Base-by-base conservation (phyloP, 2,329 filamentous ascomycete species). In the Hypocreales sp. region DNA sequence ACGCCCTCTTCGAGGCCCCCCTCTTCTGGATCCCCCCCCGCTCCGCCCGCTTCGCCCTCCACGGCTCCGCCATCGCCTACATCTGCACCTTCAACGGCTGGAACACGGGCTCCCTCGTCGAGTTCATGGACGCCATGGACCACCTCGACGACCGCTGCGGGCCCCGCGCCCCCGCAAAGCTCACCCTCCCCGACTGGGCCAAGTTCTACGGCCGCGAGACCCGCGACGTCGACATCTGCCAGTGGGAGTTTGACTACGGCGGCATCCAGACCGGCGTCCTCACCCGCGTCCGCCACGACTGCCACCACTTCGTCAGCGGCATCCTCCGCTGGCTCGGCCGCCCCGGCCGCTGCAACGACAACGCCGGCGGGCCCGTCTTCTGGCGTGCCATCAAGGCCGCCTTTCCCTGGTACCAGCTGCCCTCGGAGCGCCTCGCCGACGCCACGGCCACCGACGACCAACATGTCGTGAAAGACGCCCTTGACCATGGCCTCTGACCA, bases 81-180 rank as follows among this genome's bases (percentile, higher is more conserved):
- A 14, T 32, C 3, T 34, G 32, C 32, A 32, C 29, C 25, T 25
- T 27, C 11, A 11, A 14, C 24, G 22, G n/a, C 15, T 31, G 32
- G 29, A 24, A 19, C 18, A 9, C 27, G 15, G 32, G 20, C 18
- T 31, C 29, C 16, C 32, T 34, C 3, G 14, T 34, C 15, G 32
- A 34, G 23, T 34, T 25, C 22, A 31, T 32, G 30, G 32, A 29
- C 4, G 32, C 32, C 14, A 34, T 31, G 27, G 14, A 12, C 7
- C 13, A 29, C 8, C 22, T 29, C 12, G 32, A 34, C 22, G 16
- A 22, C 11, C n/a, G 20, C 5, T 34, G 32, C 24, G 24, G 18
- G n/a, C 16, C 18, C n/a, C 16, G 15, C 7, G 12, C 20, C 7
- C 23, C 14, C 9, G 26, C n/a, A 11, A 14, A 18, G 19, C 26